Conservation (phyloP, 306 rosid species). For the Medicago lupulina region DNA sequence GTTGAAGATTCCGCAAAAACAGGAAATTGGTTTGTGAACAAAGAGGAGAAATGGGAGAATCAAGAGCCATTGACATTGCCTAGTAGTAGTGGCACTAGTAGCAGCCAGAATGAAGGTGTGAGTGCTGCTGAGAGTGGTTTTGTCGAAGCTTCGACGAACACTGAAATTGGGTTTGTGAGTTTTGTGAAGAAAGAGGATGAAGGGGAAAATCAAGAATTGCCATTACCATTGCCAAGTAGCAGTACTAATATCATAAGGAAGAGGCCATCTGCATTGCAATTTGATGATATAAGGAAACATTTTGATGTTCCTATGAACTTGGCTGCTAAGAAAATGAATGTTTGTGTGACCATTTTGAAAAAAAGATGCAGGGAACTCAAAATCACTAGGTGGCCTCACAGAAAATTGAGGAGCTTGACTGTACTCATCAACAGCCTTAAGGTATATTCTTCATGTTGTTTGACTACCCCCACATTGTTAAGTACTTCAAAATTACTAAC, state of each 20-base stretch:
- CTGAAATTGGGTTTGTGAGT: neutral
- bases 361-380: slow-evolving; percentile 81
- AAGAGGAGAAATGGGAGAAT: slow-evolving; percentile 36
- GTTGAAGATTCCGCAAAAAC: neutral
- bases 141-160: neutral
- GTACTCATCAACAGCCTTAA: slow-evolving; percentile 64
- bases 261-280: slow-evolving; percentile 2
- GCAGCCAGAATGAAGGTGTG: no score
- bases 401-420: slow-evolving; percentile 77
- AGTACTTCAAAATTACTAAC: neutral
- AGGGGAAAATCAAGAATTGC: slow-evolving; percentile 4
- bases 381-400: slow-evolving; percentile 83
- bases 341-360: slow-evolving; percentile 76
- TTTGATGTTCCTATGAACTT: slow-evolving; percentile 63
- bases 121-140: neutral
- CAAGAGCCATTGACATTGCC: no score
- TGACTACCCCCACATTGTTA: neutral
- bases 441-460: slow-evolving; percentile 44
- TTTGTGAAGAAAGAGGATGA: slow-evolving; percentile 35
- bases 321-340: slow-evolving; percentile 75
- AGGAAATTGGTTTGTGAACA: neutral
- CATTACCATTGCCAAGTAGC: neutral
- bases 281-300: slow-evolving; percentile 52
- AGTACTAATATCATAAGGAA: neutral
- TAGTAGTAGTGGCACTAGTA: no score